A percentile compares a stretch with the other conserved stretches of the same genome.
Conservation (phyloP, 129 eudicot genomes). For the Flaveria bidentis region DNA sequence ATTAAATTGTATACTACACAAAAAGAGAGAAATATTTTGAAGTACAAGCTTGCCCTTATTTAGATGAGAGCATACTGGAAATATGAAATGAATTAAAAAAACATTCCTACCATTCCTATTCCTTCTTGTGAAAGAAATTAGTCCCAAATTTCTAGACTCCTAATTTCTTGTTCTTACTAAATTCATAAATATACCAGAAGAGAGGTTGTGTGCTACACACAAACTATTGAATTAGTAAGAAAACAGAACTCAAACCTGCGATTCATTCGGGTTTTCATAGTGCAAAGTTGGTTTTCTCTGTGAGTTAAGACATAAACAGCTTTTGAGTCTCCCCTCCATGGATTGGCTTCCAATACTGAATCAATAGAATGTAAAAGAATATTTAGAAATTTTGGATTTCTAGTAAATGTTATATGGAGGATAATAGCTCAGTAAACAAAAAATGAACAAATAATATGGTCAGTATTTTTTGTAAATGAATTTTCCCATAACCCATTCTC, state of each 20-base stretch:
- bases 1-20: not conserved
- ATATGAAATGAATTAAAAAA: not conserved
- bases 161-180: slow-evolving; percentile 6
- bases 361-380: slow-evolving; percentile 7
- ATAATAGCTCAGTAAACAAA: not conserved
- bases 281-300: slow-evolving; percentile 90
- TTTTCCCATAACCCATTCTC: too few relatives aligned
- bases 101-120: not conserved
- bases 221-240: not conserved
- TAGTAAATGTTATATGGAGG: not conserved
- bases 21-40: not conserved
- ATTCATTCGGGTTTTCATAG: slow-evolving; percentile 92
- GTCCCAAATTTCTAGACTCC: slow-evolving; percentile 20
- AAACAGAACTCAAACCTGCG: slow-evolving; percentile 62
- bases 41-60: not conserved
- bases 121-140: slow-evolving; percentile 14
- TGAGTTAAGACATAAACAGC: slow-evolving; percentile 93
- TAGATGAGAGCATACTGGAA: slow-evolving; percentile 1
- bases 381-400: not conserved
- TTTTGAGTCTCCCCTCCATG: slow-evolving; percentile 93
- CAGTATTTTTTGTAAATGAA: too few relatives aligned
- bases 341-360: slow-evolving; percentile 87
- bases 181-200: not conserved
- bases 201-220: not conserved
- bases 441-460: not conserved